Base-by-base conservation (phyloP, 768 basidiomycete species). In the Hericium coralloides region DNA sequence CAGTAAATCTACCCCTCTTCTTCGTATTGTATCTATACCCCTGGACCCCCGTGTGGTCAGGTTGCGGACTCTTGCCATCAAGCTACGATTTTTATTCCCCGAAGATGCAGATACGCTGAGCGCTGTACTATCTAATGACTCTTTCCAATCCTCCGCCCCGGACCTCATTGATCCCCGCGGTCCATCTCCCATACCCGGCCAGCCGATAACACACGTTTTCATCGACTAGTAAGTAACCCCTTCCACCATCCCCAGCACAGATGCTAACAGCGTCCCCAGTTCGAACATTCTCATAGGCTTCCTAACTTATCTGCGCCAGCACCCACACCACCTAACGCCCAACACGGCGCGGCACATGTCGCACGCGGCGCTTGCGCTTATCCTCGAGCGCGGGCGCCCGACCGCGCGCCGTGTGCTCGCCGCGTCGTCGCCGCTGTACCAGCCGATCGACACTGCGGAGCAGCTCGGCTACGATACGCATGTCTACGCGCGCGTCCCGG, bases 251-350 rank as follows among this genome's bases (percentile, higher is more conserved):
- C 31, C 10, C 31, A 31, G 31, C 31, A 31, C 31, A 31, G 31
- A 31, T 2, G 10, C 31, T 31, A 9, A 31, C 31, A 6, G 31
- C 8, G 1, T 9, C 31, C 48, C 49, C 63, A 92, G 91, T 62
- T 93, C 91, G 15, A 94, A 94, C 66, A 92, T 94, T 60, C 79
- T 93, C 49, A 84, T 94, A 59, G 91, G 91, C 37, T 78, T 92
- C 55, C 68, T 92, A n/a, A 80, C 77, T 26, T 82, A 86, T 68
- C 69, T 87, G 53, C 84, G 82, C 66, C 81, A 78, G 55, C 75
- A 80, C 60, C 71, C 75, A n/a, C 72, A 70, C 38, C 73, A 70
- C 49, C 64, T 68, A 55, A 58, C 64, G 20, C 63, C 65, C 62
- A 74, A 68, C 62, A 73, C 66, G 66, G 65, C 64, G 47, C 72